Evolutionary conservation across 805 yeast species (phyloP), one percentile per base, ranked within the genome.

Genomic region (Vanderwaltozyma polyspora): DNA sequence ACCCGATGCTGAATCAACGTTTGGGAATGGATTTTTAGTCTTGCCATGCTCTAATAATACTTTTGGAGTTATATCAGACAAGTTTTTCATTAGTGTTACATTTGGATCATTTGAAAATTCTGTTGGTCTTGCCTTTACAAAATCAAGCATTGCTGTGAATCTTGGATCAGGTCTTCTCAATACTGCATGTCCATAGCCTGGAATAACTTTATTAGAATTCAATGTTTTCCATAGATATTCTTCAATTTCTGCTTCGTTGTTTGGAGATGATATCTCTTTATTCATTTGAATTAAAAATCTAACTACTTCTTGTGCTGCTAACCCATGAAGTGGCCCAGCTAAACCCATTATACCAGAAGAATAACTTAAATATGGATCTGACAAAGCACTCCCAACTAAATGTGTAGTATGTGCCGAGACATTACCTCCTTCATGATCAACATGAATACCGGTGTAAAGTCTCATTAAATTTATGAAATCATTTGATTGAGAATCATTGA

Each of bases 341-440:
- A 81, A 66, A 49, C 93, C 93, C 59, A 76, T 74, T 45, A 81
- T 66, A 46, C 91, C 91, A 27, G 91, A 84, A 37, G 85, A 67
- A 48, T 76, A 76, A 31, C 85, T 74, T 48, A 81, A 65, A 65
- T 64, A 79, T 41, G 91, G 86, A 40, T 81, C 80, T 32, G 83
- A 70, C 46, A 81, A 65, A 15, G 93, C 87, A 24, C 85, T 76
- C 33, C 91, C 91, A 27, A 82, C 89, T 54, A 80, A 64, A 63
- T 81, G 89, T 39, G 91, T 81, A 45, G 89, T 71, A 67, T 80
- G 91, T 31, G 91, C 89, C 39, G 85, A 76, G 39, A 80, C 91
- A 56, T 80, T 80, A 58, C 91, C 91, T 62, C 91, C 93, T 67
- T 81, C 93, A 66, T 81, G 93, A 59, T 81, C 93, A 36, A 82